Evolutionary conservation across 139 green algal species (phyloP).

Genomic region (Picochlorum sp.): DNA sequence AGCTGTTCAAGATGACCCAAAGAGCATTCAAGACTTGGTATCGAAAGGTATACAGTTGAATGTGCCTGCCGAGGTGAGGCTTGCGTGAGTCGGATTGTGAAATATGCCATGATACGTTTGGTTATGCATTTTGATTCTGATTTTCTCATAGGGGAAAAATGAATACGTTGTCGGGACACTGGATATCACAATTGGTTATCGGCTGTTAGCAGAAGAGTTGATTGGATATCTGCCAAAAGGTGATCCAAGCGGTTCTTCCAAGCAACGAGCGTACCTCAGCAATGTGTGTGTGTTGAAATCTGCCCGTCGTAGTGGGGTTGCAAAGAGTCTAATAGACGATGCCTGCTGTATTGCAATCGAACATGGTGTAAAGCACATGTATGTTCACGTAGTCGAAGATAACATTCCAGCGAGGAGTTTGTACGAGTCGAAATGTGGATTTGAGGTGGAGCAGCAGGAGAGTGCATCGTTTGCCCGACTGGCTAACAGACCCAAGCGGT

Average conservation of each 20-base stretch:
- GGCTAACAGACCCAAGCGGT: conserved; percentile 30
- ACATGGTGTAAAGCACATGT: conserved; percentile 32
- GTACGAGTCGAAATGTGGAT: conserved; percentile 35
- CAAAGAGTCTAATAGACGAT: not conserved
- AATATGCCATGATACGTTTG: not conserved
- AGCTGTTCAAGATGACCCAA: no score
- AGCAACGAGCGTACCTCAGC: conserved; percentile 52
- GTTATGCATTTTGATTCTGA: not conserved
- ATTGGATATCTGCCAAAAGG: conserved; percentile 28
- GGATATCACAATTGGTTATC: conserved; percentile 58
- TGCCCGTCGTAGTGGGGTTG: conserved; percentile 27
- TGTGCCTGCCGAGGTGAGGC: not conserved
- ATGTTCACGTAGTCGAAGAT: conserved; percentile 57
- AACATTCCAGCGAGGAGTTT: conserved; percentile 45
- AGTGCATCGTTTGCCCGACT: conserved; percentile 23
- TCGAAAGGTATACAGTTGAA: no score
- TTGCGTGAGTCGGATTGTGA: not conserved
- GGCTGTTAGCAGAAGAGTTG: conserved; percentile 65
- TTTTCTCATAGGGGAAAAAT: not conserved
- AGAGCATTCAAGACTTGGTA: no score
- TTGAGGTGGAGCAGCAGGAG: conserved; percentile 44
- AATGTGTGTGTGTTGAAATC: conserved; percentile 58
- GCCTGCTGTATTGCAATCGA: not conserved
- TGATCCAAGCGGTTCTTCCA: not conserved
- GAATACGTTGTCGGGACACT: conserved; percentile 46